Evolutionary conservation across 2,329 filamentous ascomycete species (phyloP).

Genomic region (Dactylonectria macrodidyma): DNA sequence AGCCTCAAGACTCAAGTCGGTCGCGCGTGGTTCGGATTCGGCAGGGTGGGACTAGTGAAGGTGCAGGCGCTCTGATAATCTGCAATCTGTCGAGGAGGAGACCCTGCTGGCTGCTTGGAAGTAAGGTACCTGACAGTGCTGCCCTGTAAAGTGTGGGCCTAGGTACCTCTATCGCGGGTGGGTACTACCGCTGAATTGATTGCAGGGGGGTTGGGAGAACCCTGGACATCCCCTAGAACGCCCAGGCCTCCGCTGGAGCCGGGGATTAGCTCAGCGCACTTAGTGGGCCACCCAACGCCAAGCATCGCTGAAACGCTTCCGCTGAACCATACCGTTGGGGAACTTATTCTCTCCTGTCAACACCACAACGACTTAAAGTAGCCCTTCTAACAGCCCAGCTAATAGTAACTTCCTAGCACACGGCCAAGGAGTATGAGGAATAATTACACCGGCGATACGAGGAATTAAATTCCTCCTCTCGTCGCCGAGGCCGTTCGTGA

Average conservation of each 20-base stretch:
- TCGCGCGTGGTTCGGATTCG: conserved; percentile 33
- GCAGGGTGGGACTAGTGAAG: conserved; percentile 29
- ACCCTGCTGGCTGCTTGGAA: conserved; percentile 6
- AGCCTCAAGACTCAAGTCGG: conserved; percentile 25
- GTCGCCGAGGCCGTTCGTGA: background rate
- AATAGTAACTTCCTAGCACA: background rate
- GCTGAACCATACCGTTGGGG: conserved; percentile 32
- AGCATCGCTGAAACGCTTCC: conserved; percentile 40
- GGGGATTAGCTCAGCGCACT: conserved; percentile 13
- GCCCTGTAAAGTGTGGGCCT: conserved; percentile 4
- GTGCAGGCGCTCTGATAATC: conserved; percentile 22
- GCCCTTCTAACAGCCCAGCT: background rate
- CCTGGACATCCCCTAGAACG: conserved; percentile 25
- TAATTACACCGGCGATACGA: no score
- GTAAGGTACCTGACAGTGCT: conserved; percentile 8
- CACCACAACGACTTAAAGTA: background rate
- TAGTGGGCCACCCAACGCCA: conserved; percentile 23
- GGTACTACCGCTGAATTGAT: conserved; percentile 11
- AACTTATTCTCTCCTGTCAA: conserved; percentile 7
- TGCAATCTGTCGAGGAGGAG: conserved; percentile 7
- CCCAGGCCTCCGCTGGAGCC: conserved; percentile 7
- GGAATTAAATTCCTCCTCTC: background rate
- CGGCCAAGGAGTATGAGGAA: no score
- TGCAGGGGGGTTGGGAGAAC: conserved; percentile 31
- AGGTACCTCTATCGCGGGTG: background rate